Percentiles rank a stretch among this genome's conserved stretches.
Evolutionary conservation across 441 rosid genomes (phyloP).

Genomic region (Monsonia emarginata): DNA sequence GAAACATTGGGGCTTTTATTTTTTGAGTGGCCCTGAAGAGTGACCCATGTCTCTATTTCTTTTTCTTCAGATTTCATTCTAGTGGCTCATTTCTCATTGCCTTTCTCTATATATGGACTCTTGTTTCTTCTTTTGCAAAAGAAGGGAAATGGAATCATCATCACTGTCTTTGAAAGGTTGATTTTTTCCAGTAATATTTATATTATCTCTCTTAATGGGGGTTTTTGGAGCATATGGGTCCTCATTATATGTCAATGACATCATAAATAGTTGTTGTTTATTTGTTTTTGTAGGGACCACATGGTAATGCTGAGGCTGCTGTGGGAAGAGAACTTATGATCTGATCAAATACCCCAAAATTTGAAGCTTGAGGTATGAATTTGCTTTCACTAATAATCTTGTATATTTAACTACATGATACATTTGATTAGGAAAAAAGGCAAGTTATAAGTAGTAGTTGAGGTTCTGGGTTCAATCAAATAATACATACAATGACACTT

Average conservation of each 20-base stretch:
- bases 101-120: conserved; percentile 9
- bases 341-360: background rate
- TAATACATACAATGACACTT: background rate
- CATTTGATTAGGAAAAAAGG: background rate
- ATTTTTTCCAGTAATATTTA: background rate
- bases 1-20: conserved; percentile 19
- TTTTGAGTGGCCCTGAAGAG: conserved; percentile 15
- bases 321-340: background rate
- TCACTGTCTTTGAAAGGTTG: conserved; percentile 2
- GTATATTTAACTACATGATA: background rate
- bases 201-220: background rate
- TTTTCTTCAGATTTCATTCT: conserved; percentile 6
- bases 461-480: background rate
- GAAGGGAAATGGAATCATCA: background rate
- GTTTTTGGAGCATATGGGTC: background rate
- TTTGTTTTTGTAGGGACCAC: background rate
- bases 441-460: background rate
- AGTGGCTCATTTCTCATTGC: conserved; percentile 19
- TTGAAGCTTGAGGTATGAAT: background rate
- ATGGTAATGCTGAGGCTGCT: background rate
- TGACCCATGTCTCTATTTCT: conserved; percentile 15
- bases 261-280: background rate
- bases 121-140: conserved; percentile 10
- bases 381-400: background rate
- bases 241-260: background rate